phyloP scores from a whole-genome alignment of 2,329 filamentous ascomycete genomes.

The Colletotrichum sp. region DNA sequence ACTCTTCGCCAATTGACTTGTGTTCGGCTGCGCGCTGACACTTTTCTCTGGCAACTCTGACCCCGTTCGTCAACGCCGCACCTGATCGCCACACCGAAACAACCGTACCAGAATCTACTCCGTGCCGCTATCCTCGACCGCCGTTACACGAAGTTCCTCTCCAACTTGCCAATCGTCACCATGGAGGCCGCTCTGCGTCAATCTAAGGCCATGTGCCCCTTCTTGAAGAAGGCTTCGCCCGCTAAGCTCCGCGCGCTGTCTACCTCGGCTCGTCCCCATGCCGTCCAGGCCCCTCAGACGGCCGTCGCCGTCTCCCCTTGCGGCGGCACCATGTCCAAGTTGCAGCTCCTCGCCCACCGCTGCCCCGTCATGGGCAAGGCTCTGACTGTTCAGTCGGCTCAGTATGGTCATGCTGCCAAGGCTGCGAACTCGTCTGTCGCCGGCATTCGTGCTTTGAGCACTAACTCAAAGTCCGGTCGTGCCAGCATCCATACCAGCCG shows the following conservation, averaged over 20 bases:
- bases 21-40: slow-evolving; percentile 10
- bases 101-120: background rate
- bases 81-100: slow-evolving; percentile 8
- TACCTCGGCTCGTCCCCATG: slow-evolving; percentile 61
- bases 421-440: slow-evolving; percentile 46
- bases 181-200: slow-evolving; percentile 97
- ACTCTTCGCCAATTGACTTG: slow-evolving; percentile 6
- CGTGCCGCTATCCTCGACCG: background rate
- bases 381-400: slow-evolving; percentile 80
- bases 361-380: slow-evolving; percentile 99
- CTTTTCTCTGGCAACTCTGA: slow-evolving; percentile 8
- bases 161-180: slow-evolving; percentile 22
- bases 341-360: slow-evolving; percentile 90
- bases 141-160: background rate
- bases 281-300: slow-evolving; percentile 46
- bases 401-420: slow-evolving; percentile 49
- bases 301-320: slow-evolving; percentile 70
- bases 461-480: slow-evolving; percentile 59
- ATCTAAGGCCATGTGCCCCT: slow-evolving; percentile 96
- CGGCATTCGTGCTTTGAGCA: slow-evolving; percentile 55
- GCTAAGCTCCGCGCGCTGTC: slow-evolving; percentile 90
- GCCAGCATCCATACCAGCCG: slow-evolving; percentile 83
- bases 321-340: slow-evolving; percentile 94
- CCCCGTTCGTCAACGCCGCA: background rate
- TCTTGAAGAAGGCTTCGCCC: slow-evolving; percentile 92